These are phyloP conservation scores for Didymella pomorum DNA, from an alignment of 2,329 filamentous ascomycete species.

Conservation along the genomic window DNA sequence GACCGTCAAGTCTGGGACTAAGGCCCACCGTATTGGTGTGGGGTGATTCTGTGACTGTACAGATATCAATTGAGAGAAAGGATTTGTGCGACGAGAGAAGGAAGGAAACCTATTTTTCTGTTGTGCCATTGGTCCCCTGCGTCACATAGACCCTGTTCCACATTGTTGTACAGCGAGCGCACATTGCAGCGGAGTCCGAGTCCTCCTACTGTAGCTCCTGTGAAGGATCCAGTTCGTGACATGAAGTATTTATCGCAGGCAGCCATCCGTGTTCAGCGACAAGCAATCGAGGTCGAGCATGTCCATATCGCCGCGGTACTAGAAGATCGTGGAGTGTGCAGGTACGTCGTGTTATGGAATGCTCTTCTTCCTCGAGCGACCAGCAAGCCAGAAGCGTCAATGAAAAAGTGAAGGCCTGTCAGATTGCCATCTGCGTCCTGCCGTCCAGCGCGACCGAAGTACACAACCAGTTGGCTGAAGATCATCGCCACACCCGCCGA, in stretches of 20 bases:
- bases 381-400: slow-evolving; percentile 45
- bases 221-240: too few relatives aligned
- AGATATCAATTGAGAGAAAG: too few relatives aligned
- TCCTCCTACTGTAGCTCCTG: too few relatives aligned
- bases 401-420: slow-evolving; percentile 68
- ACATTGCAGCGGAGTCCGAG: not conserved
- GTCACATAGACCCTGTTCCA: not conserved
- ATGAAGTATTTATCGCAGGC: too few relatives aligned
- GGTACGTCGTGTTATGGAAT: not conserved
- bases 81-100: not conserved
- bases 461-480: slow-evolving; percentile 78
- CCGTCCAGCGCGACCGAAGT: slow-evolving; percentile 78
- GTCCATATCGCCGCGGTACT: not conserved
- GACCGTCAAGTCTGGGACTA: not conserved
- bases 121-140: not conserved
- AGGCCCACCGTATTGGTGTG: not conserved
- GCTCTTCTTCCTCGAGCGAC: slow-evolving; percentile 42
- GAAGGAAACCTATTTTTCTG: not conserved
- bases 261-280: too few relatives aligned
- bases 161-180: not conserved
- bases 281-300: not conserved
- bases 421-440: slow-evolving; percentile 86
- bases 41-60: not conserved
- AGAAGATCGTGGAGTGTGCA: not conserved
- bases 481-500: slow-evolving; percentile 96